Evolutionary conservation across 306 rosid genomes (phyloP).

Genomic region (Cucurbita maxima): DNA sequence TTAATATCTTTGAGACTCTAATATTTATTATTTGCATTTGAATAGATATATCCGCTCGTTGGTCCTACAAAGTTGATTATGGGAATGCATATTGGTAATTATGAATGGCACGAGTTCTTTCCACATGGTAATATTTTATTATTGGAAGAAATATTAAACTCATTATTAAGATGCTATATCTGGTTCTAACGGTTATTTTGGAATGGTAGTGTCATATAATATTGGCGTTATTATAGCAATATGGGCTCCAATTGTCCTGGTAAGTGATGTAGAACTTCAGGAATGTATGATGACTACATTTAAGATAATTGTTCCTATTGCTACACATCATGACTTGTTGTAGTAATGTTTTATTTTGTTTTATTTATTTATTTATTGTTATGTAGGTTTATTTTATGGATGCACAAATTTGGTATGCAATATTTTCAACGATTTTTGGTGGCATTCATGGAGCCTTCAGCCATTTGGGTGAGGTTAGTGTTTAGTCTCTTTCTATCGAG

Average conservation of each 20-base stretch:
- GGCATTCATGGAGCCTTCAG: conserved; percentile 93
- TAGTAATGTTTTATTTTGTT: conserved; percentile 5
- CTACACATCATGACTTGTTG: conserved; percentile 6
- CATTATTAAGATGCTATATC: conserved; percentile 3
- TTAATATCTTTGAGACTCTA: conserved; percentile 1
- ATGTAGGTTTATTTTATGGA: conserved; percentile 91
- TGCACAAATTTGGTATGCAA: conserved; percentile 97
- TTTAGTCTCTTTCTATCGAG: not conserved
- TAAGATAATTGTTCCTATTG: conserved; percentile 9
- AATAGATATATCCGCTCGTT: conserved; percentile 67
- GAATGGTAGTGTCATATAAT: conserved; percentile 48
- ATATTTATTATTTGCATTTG: conserved; percentile 14
- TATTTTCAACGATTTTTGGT: conserved; percentile 80
- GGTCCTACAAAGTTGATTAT: conserved; percentile 75
- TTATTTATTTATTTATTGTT: conserved; percentile 3
- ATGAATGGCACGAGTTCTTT: conserved; percentile 95
- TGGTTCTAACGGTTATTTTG: conserved; percentile 7
- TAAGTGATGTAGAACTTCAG: conserved; percentile 28
- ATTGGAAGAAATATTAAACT: not conserved
- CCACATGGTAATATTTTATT: conserved; percentile 49
- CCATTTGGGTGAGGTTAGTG: conserved; percentile 97
- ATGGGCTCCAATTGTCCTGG: conserved; percentile 95
- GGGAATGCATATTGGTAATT: conserved; percentile 50
- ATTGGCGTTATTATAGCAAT: conserved; percentile 51
- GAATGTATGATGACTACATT: not conserved